These are phyloP conservation scores for Malassezia vespertilionis DNA, from an alignment of 1,284 basidiomycete species.

Conservation along the genomic window DNA sequence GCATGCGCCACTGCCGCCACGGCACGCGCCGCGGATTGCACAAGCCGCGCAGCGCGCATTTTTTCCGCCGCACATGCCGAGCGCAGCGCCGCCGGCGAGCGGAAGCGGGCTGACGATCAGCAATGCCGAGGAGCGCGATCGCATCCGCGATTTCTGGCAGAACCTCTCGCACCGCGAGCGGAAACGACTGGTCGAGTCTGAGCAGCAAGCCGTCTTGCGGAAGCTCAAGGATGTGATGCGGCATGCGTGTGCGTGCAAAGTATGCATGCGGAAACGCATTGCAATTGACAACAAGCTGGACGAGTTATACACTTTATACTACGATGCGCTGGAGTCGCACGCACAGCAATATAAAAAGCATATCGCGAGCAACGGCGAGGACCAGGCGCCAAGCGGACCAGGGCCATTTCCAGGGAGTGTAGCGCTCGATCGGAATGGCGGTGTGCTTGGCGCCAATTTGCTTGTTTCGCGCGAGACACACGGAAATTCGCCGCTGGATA, in stretches of 20 bases:
- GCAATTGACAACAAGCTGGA: constrained; percentile 98
- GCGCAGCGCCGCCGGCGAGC: constrained; percentile 18
- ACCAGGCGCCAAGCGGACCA: constrained; percentile 72
- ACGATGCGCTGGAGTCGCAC: constrained; percentile 97
- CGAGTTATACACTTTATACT: constrained; percentile 98
- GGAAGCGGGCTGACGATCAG: constrained; percentile 71
- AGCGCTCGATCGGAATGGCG: constrained; percentile 75
- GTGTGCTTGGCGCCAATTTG: constrained; percentile 62
- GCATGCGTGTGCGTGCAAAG: constrained; percentile 85
- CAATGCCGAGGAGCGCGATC: constrained; percentile 77
- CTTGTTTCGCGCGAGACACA: constrained; percentile 30
- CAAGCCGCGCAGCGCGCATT: constrained; percentile 3
- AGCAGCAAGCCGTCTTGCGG: constrained; percentile 88
- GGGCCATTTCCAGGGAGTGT: constrained; percentile 96
- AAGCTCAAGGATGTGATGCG: constrained; percentile 99
- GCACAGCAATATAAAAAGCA: constrained; percentile 69
- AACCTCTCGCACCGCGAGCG: constrained; percentile 76
- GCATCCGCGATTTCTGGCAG: constrained; percentile 96
- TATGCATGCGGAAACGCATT: constrained; percentile 89
- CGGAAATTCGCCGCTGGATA: constrained; percentile 11
- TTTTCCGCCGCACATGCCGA: constrained; percentile 11
- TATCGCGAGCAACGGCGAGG: constrained; percentile 63
- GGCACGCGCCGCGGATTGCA: constrained; percentile 3
- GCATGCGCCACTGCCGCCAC: no score
- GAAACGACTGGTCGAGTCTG: constrained; percentile 78